phyloP scores from a whole-genome alignment of 1,139 yeast genomes.

The Wickerhamiella pararugosa region DNA sequence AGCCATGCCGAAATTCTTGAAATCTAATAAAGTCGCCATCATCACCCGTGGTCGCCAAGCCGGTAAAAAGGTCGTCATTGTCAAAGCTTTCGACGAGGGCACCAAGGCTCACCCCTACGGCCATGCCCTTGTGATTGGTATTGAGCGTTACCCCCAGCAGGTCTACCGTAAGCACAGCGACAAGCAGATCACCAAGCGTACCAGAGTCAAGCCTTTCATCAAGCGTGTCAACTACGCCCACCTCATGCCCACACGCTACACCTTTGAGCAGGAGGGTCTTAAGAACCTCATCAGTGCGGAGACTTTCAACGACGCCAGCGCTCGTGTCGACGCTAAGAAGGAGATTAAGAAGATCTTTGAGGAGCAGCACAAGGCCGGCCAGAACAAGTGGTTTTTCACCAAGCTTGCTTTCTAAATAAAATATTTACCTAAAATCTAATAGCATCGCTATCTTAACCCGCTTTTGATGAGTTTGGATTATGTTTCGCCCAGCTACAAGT shows the following conservation, averaged over 20 bases:
- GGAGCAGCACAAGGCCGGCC: slow-evolving; percentile 99
- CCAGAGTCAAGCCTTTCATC: slow-evolving; percentile 98
- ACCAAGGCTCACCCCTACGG: slow-evolving; percentile 98
- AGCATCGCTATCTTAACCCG: slow-evolving; percentile 1
- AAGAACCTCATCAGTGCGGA: slow-evolving; percentile 85
- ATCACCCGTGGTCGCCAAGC: slow-evolving; percentile 99
- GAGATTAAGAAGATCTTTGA: slow-evolving; percentile 98
- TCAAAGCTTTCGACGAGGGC: slow-evolving; percentile 98
- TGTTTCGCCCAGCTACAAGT: background rate
- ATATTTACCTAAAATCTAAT: slow-evolving; percentile 6
- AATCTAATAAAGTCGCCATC: slow-evolving; percentile 99
- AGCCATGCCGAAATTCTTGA: slow-evolving; percentile 66
- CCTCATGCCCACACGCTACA: slow-evolving; percentile 99
- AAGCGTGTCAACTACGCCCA: slow-evolving; percentile 99
- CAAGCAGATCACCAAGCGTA: slow-evolving; percentile 94
- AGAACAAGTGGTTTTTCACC: slow-evolving; percentile 99
- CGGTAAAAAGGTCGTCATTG: slow-evolving; percentile 99
- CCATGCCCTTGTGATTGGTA: slow-evolving; percentile 99
- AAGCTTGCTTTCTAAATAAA: slow-evolving; percentile 87
- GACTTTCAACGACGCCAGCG: slow-evolving; percentile 95
- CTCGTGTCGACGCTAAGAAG: slow-evolving; percentile 98
- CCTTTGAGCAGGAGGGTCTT: slow-evolving; percentile 91
- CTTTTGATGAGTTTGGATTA: no score
- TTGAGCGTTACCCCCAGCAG: slow-evolving; percentile 97
- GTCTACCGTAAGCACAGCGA: slow-evolving; percentile 91